Base-by-base conservation (phyloP, 2,329 filamentous ascomycete species). In the Canariomyces notabilis region DNA sequence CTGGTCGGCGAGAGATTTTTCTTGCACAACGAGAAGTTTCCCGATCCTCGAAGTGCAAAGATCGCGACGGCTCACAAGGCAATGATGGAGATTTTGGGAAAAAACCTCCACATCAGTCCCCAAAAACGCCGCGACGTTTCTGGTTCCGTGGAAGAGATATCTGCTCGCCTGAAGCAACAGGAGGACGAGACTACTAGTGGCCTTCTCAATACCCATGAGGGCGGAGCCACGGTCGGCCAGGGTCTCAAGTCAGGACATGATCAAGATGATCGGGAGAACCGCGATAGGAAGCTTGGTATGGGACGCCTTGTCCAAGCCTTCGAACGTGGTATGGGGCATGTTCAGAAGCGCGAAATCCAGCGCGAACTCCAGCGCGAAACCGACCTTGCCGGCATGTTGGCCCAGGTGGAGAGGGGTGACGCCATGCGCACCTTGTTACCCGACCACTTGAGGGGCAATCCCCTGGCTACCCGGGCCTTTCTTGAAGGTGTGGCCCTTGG, bases 401-500 rank as follows among this genome's bases (percentile, higher is more conserved):
- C 48, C 21, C 29, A 37, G 29, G 35, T 51, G 12, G 31, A 44
- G 11, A n/a, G n/a, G n/a, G n/a, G n/a, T n/a, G 34, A 45, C 8
- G 20, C 22, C 11, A 26, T 44, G 9, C 49, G 46, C 12, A 37
- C 41, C 16, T 11, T 18, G 15, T 14, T 48, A 23, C 46, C 46
- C 16, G 33, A 44, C 18, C 19, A 32, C 9, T 15, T 38, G 9
- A 20, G 21, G 41, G 31, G 35, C 26, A 53, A 53, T 19, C 43
- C 49, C 4, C 43, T 46, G 18, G 49, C 48, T 18, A 37, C 46
- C 4, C 50, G 39, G 6, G 56, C 54, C 16, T 59, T 55, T 31
- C 40, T 60, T 3, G 53, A 60, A 23, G 58, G 58, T 22, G 40
- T 58, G 15, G 48, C 45, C 1, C 37, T 50, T 21, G 57, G 55